Evolutionary conservation across 169 alveolate species (phyloP).

Genomic region (Plasmodium blacklocki): DNA sequence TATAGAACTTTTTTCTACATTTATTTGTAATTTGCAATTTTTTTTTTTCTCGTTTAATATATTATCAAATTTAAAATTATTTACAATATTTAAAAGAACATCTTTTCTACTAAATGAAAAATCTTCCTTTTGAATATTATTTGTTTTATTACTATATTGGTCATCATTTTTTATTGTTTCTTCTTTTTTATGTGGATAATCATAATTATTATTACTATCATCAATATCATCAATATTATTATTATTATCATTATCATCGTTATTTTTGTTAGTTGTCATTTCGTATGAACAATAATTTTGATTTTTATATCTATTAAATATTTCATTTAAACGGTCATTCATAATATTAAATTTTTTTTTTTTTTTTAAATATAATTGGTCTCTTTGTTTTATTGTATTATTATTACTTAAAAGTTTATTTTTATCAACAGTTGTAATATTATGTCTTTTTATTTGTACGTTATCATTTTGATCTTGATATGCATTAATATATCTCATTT

Average conservation of each 20-base stretch:
- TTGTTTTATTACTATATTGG: conserved; percentile 30
- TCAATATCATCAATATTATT: neutral
- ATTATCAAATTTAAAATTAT: conserved; percentile 47
- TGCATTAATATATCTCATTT: too few relatives aligned
- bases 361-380: conserved; percentile 1
- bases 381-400: neutral
- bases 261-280: too few relatives aligned
- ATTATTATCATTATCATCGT: neutral
- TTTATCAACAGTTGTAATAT: conserved; percentile 15
- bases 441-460: conserved; percentile 24
- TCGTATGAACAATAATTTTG: too few relatives aligned
- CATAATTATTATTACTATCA: conserved; percentile 7
- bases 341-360: neutral
- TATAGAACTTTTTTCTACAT: neutral
- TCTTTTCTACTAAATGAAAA: conserved; percentile 10
- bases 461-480: too few relatives aligned
- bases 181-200: neutral
- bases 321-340: conserved; percentile 8
- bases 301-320: conserved; percentile 45
- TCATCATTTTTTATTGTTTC: neutral
- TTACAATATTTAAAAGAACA: conserved; percentile 20
- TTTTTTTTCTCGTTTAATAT: conserved; percentile 49
- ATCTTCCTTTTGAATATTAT: too few relatives aligned
- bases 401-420: conserved; percentile 13
- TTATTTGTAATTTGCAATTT: conserved; percentile 18